Evolutionary conservation across 2,329 filamentous ascomycete genomes (phyloP), one percentile per base, ranked within the genome.

Genomic region (Aureobasidium vineae): DNA sequence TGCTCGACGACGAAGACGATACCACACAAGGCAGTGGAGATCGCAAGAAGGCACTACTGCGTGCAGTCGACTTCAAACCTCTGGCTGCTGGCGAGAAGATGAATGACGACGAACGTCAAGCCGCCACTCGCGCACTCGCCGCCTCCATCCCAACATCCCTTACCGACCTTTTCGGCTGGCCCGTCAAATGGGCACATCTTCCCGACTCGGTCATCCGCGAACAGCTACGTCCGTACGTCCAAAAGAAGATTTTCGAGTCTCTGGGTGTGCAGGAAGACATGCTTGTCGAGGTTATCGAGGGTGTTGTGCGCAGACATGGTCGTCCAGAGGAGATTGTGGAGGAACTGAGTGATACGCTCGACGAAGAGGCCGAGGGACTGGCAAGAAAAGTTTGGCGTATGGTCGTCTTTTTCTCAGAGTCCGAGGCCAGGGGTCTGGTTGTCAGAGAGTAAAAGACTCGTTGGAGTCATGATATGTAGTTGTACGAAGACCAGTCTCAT

Each of bases 381-480:
- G 93, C 98, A 59, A 96, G 92, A 85, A 98, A 97, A 81, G 85
- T 99, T 41, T 99, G 95, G 95, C 87, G 94, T 60, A 96, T 98
- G 92, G 88, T 97, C 67, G 96, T 98, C 73, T 98, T 97, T 86
- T 97, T 94, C 74, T 95, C 91, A 6, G 94, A 98, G 78, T 91
- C 90, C 74, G 94, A 97, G 84, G 96, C 95, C 81, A 84, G 92
- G 69, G 93, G 93, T 1, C 81, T 97, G 68, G 65, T 69, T 33
- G 63, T 64, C 19, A 43, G 61, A n/a, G 61, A 64, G 49, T 61
- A 56, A 23, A n/a, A 19, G 49, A 33, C 26, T 28, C 6, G 1
- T 16, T 6, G 11, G 13, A 6, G 7, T 8, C 8, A 15, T 6
- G 15, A 36, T 41, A 26, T 56, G 53, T 56, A 56, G 21, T 40